Base-by-base conservation (phyloP, 768 basidiomycete species). In the Termitomyces sp. region DNA sequence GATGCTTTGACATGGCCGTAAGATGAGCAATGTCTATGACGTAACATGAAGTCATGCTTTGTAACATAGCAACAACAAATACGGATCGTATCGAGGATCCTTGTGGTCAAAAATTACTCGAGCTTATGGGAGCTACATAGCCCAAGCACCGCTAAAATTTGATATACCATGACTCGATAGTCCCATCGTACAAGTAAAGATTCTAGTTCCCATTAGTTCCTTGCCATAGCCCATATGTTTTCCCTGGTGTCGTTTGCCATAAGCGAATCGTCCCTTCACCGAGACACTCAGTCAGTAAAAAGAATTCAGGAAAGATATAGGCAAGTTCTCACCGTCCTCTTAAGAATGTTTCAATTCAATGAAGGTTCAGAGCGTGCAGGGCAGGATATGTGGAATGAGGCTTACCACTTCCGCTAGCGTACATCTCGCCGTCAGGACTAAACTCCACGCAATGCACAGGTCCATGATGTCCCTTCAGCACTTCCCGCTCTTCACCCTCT, bases 221-320 rank as follows among this genome's bases (percentile, higher is more conserved):
- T 72, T 89, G 86, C 90, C 90, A 98, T 59, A 97, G 76, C 46
- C 96, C 96, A 65, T 98, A 98, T 8, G 83, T 80, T 71, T 91
- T 96, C 11, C 91, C 89, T 10, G 94, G 94, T 9, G 85, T 92
- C n/a, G 91, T 96, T 73, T 97, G 96, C 95, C 95, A 98, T 54
- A 98, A 75, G 44, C 96, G 86, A 66, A 98, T 96, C 5, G 96
- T 98, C 43, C 94, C 91, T 91, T 66, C 21, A 10, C 25, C n/a
- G 52, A 40, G 59, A 43, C 52, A 43, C 21, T 28, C 53, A 37
- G 51, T 48, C 19, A 52, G n/a, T 21, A 4, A 39, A 40, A 37
- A 37, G 16, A 28, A 28, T 17, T 11, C 35, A 23, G 3, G 8
- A n/a, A 28, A 35, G 42, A 54, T 46, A 25, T 45, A 19, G 46